Conservation (phyloP, 805 yeast species). For the Candida ovalis region DNA sequence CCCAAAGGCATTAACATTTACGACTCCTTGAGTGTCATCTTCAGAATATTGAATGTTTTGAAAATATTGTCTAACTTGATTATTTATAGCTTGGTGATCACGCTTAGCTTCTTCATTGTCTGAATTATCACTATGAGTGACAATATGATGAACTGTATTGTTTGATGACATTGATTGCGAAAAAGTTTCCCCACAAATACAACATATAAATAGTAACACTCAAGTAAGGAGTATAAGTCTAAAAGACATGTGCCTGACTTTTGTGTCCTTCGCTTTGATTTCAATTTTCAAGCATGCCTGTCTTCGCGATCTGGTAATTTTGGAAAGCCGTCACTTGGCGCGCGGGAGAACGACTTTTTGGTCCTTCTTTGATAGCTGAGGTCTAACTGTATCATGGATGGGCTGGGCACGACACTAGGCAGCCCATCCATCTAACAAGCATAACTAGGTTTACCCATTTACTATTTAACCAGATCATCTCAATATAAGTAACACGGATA, state of each 20-base stretch:
- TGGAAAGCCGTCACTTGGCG: too few species aligned
- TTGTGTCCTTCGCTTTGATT: neutral
- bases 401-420: too few species aligned
- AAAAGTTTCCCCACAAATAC: neutral
- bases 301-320: too few species aligned
- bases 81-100: constrained; percentile 26
- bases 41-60: constrained; percentile 24
- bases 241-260: constrained; percentile 1
- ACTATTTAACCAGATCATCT: too few species aligned
- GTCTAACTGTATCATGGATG: too few species aligned
- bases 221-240: constrained; percentile 2
- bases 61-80: constrained; percentile 28
- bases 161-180: neutral
- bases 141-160: neutral
- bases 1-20: constrained; percentile 19
- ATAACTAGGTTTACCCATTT: too few species aligned
- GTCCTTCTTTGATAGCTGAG: too few species aligned
- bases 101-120: constrained; percentile 13
- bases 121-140: neutral
- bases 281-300: neutral
- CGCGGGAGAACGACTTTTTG: too few species aligned
- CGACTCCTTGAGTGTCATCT: constrained; percentile 14
- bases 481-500: too few species aligned
- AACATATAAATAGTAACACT: neutral
- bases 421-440: too few species aligned